These are phyloP conservation scores for Arachnomyces sp. DNA, from an alignment of 2,329 filamentous ascomycete genomes.

Conservation along the genomic window DNA sequence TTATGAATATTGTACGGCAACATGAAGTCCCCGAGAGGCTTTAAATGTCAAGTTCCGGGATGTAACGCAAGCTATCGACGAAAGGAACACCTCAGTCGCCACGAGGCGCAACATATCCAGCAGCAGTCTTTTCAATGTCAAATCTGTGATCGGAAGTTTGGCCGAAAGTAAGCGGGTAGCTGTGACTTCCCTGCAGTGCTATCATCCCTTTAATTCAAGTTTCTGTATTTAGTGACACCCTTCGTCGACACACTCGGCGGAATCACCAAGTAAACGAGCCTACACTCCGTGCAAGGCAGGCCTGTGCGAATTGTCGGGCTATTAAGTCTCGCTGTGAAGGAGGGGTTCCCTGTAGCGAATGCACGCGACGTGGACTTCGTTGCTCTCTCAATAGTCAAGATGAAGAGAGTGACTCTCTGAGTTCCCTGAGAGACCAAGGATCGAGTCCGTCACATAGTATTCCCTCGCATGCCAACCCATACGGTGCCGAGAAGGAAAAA, in stretches of 20 bases:
- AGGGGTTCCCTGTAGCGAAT: slow-evolving; percentile 6
- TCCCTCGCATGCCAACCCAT: not conserved
- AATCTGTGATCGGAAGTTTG: slow-evolving; percentile 12
- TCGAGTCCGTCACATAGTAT: not conserved
- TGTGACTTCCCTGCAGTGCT: not conserved
- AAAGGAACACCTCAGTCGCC: slow-evolving; percentile 20
- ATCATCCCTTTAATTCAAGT: not conserved
- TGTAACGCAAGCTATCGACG: slow-evolving; percentile 19
- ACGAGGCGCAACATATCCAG: slow-evolving; percentile 14
- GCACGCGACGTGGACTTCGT: slow-evolving; percentile 4
- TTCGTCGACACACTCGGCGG: slow-evolving; percentile 19
- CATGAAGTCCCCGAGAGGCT: not conserved
- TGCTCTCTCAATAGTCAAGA: slow-evolving; percentile 9
- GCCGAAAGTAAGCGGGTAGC: slow-evolving; percentile 8
- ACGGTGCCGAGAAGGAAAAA: slow-evolving; percentile 3
- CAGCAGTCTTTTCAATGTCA: slow-evolving; percentile 8
- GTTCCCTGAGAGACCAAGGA: not conserved
- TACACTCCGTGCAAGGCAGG: slow-evolving; percentile 7
- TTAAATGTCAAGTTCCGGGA: slow-evolving; percentile 10
- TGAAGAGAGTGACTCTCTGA: not conserved
- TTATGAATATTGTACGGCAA: too few relatives aligned
- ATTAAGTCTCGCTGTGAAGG: slow-evolving; percentile 11
- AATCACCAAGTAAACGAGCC: slow-evolving; percentile 12
- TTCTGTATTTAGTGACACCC: slow-evolving; percentile 16
- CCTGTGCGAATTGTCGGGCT: slow-evolving; percentile 13